Evolutionary conservation across 768 basidiomycete genomes (phyloP), one percentile per base, ranked within the genome.

Genomic region (Lentinula sp.): DNA sequence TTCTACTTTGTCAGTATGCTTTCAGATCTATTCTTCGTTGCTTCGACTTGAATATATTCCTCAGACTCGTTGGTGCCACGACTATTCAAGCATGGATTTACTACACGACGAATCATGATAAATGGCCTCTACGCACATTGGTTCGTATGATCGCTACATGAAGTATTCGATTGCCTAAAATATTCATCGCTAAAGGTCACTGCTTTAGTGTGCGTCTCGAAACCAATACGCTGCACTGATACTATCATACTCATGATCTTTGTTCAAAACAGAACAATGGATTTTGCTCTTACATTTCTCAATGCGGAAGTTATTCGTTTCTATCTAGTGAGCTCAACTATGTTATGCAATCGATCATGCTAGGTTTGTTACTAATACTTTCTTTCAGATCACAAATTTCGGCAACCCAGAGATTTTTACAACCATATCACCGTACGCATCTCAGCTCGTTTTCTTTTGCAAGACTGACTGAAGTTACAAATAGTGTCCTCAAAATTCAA

Each of bases 61-160:
- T 20, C 12, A 58, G 57, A 46, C 43, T 58, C 9, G 13, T 58
- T 48, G 57, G 57, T 15, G 45, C 42, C 9, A 58, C 57, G 7
- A 48, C 35, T 16, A 35, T 58, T 2, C 57, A 58, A 16, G 57
- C 57, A 18, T 58, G 57, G 57, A 58, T 48, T 7, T 58, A 58
- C 28, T 28, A 28, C 18, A 23, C 39, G 15, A 58, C 57, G 4
- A 58, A 58, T 13, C 37, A 32, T 7, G 57, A 58, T 32, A 58
- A 23, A 12, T 58, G 57, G 57, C 43, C 43, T 12, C n/a, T 58
- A 32, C 57, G 43, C 28, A 9, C 33, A 32, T 20, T 58, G 8
- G 57, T 58, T 8, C 51, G 51, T 53, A 35, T 35, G 3, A 12
- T 28, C 28, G 28, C 12, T 35, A 3, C 9, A 28, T 20, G n/a